phyloP scores from a whole-genome alignment of 106 monocot species.

The Xerophyta viscosa region DNA sequence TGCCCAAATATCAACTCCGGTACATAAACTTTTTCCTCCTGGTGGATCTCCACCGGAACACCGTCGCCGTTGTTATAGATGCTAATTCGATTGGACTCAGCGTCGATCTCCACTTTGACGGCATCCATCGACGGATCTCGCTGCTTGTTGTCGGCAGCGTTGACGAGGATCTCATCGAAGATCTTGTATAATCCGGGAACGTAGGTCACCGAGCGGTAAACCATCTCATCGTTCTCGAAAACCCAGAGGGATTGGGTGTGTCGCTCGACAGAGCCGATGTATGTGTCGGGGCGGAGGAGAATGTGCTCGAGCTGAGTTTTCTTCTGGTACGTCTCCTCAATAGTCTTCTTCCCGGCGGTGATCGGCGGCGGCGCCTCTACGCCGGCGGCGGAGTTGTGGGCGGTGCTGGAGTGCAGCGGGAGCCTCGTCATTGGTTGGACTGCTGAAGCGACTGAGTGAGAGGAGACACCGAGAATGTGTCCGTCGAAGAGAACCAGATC shows the following conservation, averaged over 20 bases:
- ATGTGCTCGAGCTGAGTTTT: constrained; percentile 99
- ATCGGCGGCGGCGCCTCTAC: neutral
- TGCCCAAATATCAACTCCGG: constrained; percentile 98
- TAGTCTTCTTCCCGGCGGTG: constrained; percentile 41
- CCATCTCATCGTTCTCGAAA: constrained; percentile 66
- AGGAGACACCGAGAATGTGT: constrained; percentile 43
- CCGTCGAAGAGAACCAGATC: neutral
- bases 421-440: constrained; percentile 49
- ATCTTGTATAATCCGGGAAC: constrained; percentile 99
- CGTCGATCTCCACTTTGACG: constrained; percentile 78
- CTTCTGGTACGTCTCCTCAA: constrained; percentile 97
- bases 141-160: constrained; percentile 99
- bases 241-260: constrained; percentile 90
- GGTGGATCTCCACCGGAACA: constrained; percentile 92
- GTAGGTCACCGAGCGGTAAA: constrained; percentile 54
- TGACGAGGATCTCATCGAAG: constrained; percentile 99
- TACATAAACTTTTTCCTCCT: constrained; percentile 91
- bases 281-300: constrained; percentile 96
- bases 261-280: constrained; percentile 91
- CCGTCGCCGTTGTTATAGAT: constrained; percentile 96
- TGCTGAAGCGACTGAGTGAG: constrained; percentile 4
- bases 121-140: constrained; percentile 83
- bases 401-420: constrained; percentile 66
- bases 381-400: constrained; percentile 44
- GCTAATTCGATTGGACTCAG: constrained; percentile 44